Evolutionary conservation across 768 basidiomycete species (phyloP).

Genomic region (Tulasnella sp.): DNA sequence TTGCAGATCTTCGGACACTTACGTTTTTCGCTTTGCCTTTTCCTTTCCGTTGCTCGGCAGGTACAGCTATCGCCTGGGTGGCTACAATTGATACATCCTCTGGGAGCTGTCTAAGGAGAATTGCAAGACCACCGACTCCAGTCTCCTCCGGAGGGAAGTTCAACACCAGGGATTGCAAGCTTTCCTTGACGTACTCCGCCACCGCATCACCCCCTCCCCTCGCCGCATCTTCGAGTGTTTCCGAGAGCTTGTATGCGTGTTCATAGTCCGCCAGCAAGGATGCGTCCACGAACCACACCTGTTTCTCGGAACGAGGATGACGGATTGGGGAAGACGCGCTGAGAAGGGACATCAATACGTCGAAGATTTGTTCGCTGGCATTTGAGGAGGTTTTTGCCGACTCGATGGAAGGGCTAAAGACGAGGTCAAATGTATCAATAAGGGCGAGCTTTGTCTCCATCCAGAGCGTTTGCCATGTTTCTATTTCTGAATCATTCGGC

Average conservation of each 20-base stretch:
- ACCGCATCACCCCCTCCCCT: slow-evolving; percentile 42
- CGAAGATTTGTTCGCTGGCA: slow-evolving; percentile 46
- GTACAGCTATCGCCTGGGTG: not conserved
- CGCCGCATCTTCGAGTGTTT: slow-evolving; percentile 36
- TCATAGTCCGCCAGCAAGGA: slow-evolving; percentile 63
- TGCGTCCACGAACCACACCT: slow-evolving; percentile 43
- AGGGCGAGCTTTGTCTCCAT: slow-evolving; percentile 61
- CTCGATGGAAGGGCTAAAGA: slow-evolving; percentile 39
- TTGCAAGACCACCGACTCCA: not conserved
- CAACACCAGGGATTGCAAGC: not conserved
- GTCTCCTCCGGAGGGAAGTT: not conserved
- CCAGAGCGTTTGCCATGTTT: slow-evolving; percentile 63
- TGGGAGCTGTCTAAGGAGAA: not conserved
- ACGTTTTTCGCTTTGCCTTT: slow-evolving; percentile 35
- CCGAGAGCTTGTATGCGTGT: slow-evolving; percentile 46
- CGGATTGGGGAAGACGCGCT: slow-evolving; percentile 24
- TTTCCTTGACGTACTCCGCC: slow-evolving; percentile 35
- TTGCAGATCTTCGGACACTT: not conserved
- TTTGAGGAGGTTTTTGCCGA: slow-evolving; percentile 40
- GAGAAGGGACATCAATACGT: slow-evolving; percentile 38
- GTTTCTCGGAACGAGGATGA: not conserved
- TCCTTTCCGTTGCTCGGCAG: slow-evolving; percentile 7
- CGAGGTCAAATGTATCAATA: slow-evolving; percentile 53
- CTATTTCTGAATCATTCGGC: slow-evolving; percentile 24
- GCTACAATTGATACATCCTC: no score